These are phyloP conservation scores for Flaveria bidentis DNA, from an alignment of 129 eudicot species.

Conservation along the genomic window DNA sequence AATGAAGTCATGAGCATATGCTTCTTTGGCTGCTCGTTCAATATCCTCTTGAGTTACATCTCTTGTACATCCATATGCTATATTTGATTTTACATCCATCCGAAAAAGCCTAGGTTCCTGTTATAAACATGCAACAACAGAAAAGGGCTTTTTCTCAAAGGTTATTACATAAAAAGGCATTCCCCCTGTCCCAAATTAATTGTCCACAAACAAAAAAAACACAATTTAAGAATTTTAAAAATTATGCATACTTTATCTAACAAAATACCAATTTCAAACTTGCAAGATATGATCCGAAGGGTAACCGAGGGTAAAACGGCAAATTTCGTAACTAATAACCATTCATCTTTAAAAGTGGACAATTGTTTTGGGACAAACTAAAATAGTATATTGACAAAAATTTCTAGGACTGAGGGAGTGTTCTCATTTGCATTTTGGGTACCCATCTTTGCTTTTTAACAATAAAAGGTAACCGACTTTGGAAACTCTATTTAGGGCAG, in stretches of 20 bases:
- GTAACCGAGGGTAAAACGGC: not conserved
- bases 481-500: not conserved
- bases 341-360: not conserved
- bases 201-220: not conserved
- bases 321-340: not conserved
- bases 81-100: constrained; percentile 87
- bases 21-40: constrained; percentile 91
- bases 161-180: not conserved
- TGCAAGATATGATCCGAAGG: not conserved
- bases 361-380: not conserved
- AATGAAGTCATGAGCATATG: constrained; percentile 88
- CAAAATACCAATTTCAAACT: constrained; percentile 2
- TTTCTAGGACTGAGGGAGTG: not conserved
- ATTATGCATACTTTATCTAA: not conserved
- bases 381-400: not conserved
- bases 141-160: not conserved
- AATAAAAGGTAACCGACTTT: not conserved
- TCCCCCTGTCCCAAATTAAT: not conserved
- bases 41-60: constrained; percentile 71
- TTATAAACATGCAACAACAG: constrained; percentile 21
- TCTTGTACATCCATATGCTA: constrained; percentile 82
- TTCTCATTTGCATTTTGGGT: not conserved
- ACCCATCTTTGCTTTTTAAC: not conserved
- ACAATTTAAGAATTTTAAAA: not conserved
- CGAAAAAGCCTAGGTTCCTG: constrained; percentile 96